These are phyloP conservation scores for Xanthoparmelia taractica DNA, from an alignment of 495 filamentous ascomycete species.

Conservation along the genomic window DNA sequence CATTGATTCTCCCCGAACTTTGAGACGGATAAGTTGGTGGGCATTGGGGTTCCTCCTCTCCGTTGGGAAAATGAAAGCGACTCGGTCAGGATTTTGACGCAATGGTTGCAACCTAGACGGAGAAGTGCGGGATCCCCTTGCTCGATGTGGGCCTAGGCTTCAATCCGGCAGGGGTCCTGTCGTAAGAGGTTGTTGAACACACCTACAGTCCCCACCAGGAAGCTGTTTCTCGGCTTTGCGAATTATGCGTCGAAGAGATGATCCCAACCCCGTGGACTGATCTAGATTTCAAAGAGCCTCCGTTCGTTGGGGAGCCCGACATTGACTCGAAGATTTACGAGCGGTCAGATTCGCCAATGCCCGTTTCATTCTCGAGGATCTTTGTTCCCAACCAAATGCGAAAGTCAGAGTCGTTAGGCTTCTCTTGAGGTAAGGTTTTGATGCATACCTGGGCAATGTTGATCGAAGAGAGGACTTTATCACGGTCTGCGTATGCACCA, in stretches of 20 bases:
- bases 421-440: constrained; percentile 1
- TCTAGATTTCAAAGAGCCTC: constrained; percentile 6
- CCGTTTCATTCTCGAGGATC: constrained; percentile 4
- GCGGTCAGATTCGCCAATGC: constrained; percentile 15
- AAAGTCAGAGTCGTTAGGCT: constrained; percentile 12
- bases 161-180: no score
- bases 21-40: no score
- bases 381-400: constrained; percentile 6
- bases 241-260: constrained; percentile 1
- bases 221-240: no score
- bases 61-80: no score
- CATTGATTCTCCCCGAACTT: no score
- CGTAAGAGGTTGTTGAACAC: no score
- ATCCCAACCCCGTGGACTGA: background rate
- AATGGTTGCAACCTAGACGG: no score
- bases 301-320: background rate
- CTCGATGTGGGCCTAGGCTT: no score
- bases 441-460: constrained; percentile 8
- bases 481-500: constrained; percentile 16
- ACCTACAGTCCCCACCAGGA: no score
- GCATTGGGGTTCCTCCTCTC: no score
- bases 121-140: no score
- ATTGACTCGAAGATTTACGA: background rate
- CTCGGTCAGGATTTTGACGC: no score
- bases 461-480: constrained; percentile 11